Evolutionary conservation across 331 rosid species (phyloP).

Genomic region (Saraca asoca): DNA sequence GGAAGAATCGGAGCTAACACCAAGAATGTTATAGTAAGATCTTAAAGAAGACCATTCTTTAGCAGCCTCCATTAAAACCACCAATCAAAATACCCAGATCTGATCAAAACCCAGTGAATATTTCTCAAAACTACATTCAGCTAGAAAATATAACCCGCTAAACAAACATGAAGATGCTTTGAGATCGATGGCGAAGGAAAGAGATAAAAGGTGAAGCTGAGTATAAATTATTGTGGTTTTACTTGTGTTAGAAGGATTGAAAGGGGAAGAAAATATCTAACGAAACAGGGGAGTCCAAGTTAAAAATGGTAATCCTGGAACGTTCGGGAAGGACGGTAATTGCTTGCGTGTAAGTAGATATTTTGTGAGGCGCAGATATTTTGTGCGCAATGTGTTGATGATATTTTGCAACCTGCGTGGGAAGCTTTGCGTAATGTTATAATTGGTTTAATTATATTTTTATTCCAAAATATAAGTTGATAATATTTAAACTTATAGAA

Average conservation of each 20-base stretch:
- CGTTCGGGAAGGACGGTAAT: background rate
- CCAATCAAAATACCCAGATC: background rate
- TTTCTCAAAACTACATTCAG: background rate
- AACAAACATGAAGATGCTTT: no score
- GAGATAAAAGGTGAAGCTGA: no score
- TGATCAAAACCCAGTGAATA: background rate
- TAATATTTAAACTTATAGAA: no score
- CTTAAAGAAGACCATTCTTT: background rate
- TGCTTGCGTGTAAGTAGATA: no score
- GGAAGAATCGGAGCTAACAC: slow-evolving; percentile 57
- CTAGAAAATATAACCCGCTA: no score
- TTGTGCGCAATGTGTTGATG: no score
- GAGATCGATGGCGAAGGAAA: no score
- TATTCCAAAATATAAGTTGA: no score
- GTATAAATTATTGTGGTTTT: background rate
- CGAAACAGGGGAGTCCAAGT: background rate
- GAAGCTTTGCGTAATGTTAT: no score
- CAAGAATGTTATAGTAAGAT: slow-evolving; percentile 67
- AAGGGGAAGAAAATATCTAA: background rate
- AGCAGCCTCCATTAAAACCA: slow-evolving; percentile 36
- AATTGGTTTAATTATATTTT: no score
- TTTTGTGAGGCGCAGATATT: background rate
- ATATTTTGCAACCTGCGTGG: no score
- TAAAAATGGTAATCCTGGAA: background rate
- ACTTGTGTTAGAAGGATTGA: background rate